These are phyloP conservation scores for Hansfordia pulvinata DNA, from an alignment of 2,329 filamentous ascomycete species.

Conservation along the genomic window DNA sequence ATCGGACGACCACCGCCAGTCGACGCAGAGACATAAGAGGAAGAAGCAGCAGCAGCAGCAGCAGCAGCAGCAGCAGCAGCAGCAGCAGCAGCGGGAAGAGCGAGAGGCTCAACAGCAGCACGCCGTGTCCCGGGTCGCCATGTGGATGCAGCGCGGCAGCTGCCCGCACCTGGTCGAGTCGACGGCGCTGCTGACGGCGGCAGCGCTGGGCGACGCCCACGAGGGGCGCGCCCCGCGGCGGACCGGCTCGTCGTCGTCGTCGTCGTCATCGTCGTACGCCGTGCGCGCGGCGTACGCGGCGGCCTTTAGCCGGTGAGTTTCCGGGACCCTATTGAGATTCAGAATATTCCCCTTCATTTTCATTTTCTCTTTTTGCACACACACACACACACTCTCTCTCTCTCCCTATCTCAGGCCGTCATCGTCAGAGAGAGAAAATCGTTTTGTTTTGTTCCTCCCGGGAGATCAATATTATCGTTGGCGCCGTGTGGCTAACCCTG, in stretches of 20 bases:
- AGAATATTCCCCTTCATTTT: slow-evolving; percentile 1
- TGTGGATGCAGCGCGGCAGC: slow-evolving; percentile 60
- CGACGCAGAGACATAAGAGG: slow-evolving; percentile 1
- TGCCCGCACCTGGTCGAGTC: slow-evolving; percentile 72
- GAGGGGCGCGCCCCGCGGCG: slow-evolving; percentile 12
- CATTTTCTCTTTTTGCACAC: slow-evolving; percentile 2
- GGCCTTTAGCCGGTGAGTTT: slow-evolving; percentile 58
- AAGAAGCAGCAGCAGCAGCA: slow-evolving; percentile 3
- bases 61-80: slow-evolving; percentile 3
- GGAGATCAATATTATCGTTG: no score
- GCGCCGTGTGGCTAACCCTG: slow-evolving; percentile 3
- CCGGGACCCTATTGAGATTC: no score
- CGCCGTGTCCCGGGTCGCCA: slow-evolving; percentile 44
- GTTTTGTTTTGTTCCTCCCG: no score
- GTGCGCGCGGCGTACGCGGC: slow-evolving; percentile 58
- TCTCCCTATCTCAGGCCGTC: no score
- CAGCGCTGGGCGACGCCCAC: slow-evolving; percentile 48
- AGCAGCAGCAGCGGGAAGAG: slow-evolving; percentile 1
- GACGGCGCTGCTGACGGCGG: slow-evolving; percentile 59
- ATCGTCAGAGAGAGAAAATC: no score
- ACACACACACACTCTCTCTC: no score
- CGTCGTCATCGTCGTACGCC: slow-evolving; percentile 36
- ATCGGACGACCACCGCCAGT: slow-evolving; percentile 5
- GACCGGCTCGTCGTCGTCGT: neutral
- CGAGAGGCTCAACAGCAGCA: slow-evolving; percentile 21